These are phyloP conservation scores for Anacardium occidentale DNA, from an alignment of 345 rosid species.

Conservation along the genomic window DNA sequence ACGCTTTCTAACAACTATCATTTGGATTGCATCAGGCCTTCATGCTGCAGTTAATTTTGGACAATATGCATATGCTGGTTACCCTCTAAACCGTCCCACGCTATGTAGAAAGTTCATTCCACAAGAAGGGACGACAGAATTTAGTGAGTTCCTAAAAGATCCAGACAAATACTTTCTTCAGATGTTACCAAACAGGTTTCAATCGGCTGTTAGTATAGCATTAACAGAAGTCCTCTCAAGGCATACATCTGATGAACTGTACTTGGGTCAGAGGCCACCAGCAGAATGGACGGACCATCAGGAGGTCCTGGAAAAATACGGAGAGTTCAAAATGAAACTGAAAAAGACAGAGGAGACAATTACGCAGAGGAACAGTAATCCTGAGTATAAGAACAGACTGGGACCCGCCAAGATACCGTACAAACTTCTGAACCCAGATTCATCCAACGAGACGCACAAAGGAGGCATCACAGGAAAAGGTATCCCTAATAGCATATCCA, in stretches of 20 bases:
- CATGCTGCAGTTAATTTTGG: slow-evolving; percentile 64
- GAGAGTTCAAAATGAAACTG: slow-evolving; percentile 39
- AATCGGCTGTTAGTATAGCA: slow-evolving; percentile 41
- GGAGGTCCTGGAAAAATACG: slow-evolving; percentile 31
- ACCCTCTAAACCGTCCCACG: slow-evolving; percentile 54
- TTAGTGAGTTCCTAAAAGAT: slow-evolving; percentile 35
- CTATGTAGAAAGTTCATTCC: slow-evolving; percentile 46
- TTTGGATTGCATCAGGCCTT: slow-evolving; percentile 60
- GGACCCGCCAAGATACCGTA: slow-evolving; percentile 54
- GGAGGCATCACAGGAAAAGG: slow-evolving; percentile 45
- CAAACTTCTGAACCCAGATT: slow-evolving; percentile 41
- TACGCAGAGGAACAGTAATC: slow-evolving; percentile 38
- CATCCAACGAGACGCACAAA: slow-evolving; percentile 23
- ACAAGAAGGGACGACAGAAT: slow-evolving; percentile 44
- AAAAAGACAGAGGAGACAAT: slow-evolving; percentile 40
- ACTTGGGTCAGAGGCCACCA: slow-evolving; percentile 48
- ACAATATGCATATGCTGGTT: slow-evolving; percentile 54
- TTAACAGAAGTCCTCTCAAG: slow-evolving; percentile 47
- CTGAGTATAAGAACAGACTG: slow-evolving; percentile 44
- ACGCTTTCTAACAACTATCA: slow-evolving; percentile 47
- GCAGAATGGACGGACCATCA: slow-evolving; percentile 38
- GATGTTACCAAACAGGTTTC: slow-evolving; percentile 51
- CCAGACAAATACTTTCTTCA: slow-evolving; percentile 42
- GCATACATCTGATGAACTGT: slow-evolving; percentile 48
- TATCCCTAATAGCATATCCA: slow-evolving; percentile 57